phyloP scores from a whole-genome alignment of 2,329 filamentous ascomycete species.

The Diatrype stigma region DNA sequence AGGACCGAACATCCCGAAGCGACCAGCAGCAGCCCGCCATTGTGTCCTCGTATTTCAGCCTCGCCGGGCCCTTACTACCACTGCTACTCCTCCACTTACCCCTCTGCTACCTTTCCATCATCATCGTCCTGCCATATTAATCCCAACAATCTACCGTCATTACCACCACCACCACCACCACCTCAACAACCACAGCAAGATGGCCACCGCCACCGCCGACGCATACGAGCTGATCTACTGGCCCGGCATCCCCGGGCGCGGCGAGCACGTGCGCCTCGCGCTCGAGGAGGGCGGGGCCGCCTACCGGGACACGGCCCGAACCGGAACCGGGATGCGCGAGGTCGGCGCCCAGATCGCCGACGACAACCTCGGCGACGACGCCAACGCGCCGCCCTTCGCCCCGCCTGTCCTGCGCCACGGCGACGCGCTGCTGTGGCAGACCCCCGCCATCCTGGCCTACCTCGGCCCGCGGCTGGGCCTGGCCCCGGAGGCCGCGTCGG shows the following conservation, averaged over 20 bases:
- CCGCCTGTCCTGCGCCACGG: constrained; percentile 64
- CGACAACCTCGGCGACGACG: constrained; percentile 42
- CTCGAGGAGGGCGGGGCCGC: constrained; percentile 64
- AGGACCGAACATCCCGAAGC: neutral
- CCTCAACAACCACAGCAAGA: constrained; percentile 3
- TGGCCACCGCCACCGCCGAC: constrained; percentile 15
- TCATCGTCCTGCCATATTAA: neutral
- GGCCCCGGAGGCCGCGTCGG: constrained; percentile 33
- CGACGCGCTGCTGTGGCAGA: constrained; percentile 61
- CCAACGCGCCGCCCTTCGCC: constrained; percentile 62
- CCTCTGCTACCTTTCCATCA: no score
- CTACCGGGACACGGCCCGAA: constrained; percentile 58
- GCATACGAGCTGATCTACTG: constrained; percentile 67
- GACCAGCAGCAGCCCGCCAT: no score
- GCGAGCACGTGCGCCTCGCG: constrained; percentile 67
- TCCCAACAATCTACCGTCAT: neutral
- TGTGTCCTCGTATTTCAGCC: no score
- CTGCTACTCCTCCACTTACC: no score
- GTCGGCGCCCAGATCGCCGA: constrained; percentile 46
- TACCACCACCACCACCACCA: neutral
- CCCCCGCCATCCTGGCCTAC: constrained; percentile 69
- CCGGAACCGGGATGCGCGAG: constrained; percentile 43
- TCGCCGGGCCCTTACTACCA: no score
- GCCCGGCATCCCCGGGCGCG: constrained; percentile 67
- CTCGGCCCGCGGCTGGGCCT: constrained; percentile 59